These are phyloP conservation scores for Curvularia sp. DNA, from an alignment of 2,329 filamentous ascomycete species.

Conservation along the genomic window DNA sequence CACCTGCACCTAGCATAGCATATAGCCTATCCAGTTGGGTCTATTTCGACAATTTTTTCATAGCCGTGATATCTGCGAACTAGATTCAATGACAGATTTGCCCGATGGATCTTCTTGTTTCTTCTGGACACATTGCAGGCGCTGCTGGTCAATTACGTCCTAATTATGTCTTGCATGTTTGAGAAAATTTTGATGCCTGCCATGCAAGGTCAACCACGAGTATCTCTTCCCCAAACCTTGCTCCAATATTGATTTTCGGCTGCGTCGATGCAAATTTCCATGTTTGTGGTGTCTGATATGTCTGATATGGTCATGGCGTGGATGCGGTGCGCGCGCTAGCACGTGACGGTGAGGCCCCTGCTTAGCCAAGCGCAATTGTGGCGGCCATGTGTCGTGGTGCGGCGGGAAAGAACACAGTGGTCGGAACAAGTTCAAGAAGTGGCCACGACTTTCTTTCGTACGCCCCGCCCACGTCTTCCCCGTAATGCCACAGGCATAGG, in stretches of 20 bases:
- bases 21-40: slow-evolving; percentile 18
- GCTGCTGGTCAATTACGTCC: not conserved
- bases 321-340: slow-evolving; percentile 3
- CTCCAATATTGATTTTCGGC: not conserved
- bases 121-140: slow-evolving; percentile 3
- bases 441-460: slow-evolving; percentile 41
- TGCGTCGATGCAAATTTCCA: not conserved
- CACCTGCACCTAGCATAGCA: slow-evolving; percentile 32
- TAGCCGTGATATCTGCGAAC: not conserved
- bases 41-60: not conserved
- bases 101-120: not conserved
- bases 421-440: slow-evolving; percentile 35
- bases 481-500: slow-evolving; percentile 33
- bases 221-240: not conserved
- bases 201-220: not conserved
- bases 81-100: not conserved
- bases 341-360: slow-evolving; percentile 19
- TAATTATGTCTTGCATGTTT: not conserved
- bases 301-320: slow-evolving; percentile 21
- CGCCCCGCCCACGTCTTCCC: slow-evolving; percentile 23
- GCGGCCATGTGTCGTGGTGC: slow-evolving; percentile 30
- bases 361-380: slow-evolving; percentile 28
- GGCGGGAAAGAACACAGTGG: slow-evolving; percentile 41
- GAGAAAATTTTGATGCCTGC: not conserved
- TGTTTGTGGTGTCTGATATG: not conserved